Evolutionary conservation across 345 rosid genomes (phyloP), one percentile per base, ranked within the genome.

Genomic region (Kandelia obovata): DNA sequence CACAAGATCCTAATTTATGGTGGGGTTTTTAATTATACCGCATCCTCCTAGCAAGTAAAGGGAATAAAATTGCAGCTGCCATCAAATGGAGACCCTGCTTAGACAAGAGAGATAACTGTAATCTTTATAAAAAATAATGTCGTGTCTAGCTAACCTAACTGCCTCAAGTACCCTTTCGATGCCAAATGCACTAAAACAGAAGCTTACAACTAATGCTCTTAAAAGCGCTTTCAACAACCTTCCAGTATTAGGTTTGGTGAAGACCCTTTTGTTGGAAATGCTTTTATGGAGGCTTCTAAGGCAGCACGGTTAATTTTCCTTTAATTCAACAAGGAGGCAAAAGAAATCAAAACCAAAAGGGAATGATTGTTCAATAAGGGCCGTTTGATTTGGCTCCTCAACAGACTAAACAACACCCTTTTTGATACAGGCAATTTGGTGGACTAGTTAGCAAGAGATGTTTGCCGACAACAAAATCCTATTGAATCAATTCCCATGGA

Each of bases 71-170:
- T 39, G 1, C 47, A 39, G 15, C 11, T 39, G 77, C 28, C 63
- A 79, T 72, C 53, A 69, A 64, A 64, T 20, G 70, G 79, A 65
- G 49, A 61, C 23, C 62, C 49, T 71, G 74, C 62, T 53, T 71
- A 1, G 68, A 71, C 71, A 79, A 75, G 66, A 28, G 53, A 46
- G 32, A 51, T 56, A 64, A 51, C 32, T 20, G 53, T 16, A 61
- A 61, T 46, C 32, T 28, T 19, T 0, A 30, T 0, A 49, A 68
- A 64, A 74, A 67, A 8, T 63, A 43, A 15, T 13, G 59, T 28
- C 30, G 0, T 63, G 53, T 55, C 28, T 28, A 28, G 30, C 30
- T 28, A 28, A 28, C 30, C 68, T 49, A 68, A 30, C 79, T 8
- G 39, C 73, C 71, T 53, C 51, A 0, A 19, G 1, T 10, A 2